Conservation (phyloP, 148 eudicot species). For the Chenopodium quinoa region DNA sequence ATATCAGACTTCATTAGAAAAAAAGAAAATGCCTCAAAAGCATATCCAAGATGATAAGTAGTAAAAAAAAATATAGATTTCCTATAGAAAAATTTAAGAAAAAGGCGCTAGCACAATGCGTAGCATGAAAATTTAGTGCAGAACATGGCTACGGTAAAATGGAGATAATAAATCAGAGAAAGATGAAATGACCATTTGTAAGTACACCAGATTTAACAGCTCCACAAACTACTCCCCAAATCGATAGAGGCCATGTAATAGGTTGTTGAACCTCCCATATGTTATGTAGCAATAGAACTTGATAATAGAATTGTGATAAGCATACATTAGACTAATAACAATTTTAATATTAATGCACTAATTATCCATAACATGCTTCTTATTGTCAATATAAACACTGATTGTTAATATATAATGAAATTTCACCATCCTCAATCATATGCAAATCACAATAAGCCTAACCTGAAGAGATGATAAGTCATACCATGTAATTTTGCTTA, state of each 20-base stretch:
- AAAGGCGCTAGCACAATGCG: background rate
- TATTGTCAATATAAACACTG: too few species aligned
- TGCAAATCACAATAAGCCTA: too few species aligned
- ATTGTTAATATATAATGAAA: too few species aligned
- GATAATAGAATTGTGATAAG: too few species aligned
- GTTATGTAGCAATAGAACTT: constrained; percentile 45
- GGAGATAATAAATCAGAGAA: constrained; percentile 2
- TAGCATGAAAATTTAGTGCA: background rate
- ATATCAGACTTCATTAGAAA: background rate
- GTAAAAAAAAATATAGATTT: background rate
- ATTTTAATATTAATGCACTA: too few species aligned
- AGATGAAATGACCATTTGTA: background rate
- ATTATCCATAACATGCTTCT: too few species aligned
- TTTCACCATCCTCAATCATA: too few species aligned
- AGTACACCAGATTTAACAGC: constrained; percentile 92
- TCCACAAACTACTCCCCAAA: constrained; percentile 99
- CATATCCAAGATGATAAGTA: background rate
- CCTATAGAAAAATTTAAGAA: background rate
- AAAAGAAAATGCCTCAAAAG: background rate
- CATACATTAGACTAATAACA: too few species aligned
- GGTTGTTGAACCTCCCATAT: constrained; percentile 97
- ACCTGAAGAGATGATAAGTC: too few species aligned
- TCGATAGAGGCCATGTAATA: constrained; percentile 94
- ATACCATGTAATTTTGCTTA: too few species aligned
- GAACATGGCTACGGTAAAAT: background rate